phyloP scores from a whole-genome alignment of 139 green algal genomes.

The Yamagishiella unicocca region DNA sequence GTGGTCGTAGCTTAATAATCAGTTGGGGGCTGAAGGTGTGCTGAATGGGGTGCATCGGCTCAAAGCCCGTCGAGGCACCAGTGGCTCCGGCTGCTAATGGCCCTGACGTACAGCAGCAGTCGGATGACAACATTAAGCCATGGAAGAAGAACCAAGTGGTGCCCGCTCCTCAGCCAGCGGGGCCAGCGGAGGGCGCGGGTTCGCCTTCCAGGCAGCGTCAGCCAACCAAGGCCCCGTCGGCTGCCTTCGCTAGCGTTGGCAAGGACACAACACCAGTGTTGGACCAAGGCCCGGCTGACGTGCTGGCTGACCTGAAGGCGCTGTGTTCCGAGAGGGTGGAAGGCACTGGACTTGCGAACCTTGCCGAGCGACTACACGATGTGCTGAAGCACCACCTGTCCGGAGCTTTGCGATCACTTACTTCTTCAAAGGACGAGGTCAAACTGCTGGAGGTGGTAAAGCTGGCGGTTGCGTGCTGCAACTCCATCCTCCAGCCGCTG shows the following conservation, averaged over 20 bases:
- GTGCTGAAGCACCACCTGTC: background rate
- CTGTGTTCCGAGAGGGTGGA: slow-evolving; percentile 1
- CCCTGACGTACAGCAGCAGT: slow-evolving; percentile 11
- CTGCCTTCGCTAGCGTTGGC: background rate
- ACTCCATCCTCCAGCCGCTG: slow-evolving; percentile 8
- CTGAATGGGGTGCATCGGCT: slow-evolving; percentile 19
- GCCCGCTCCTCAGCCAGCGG: background rate
- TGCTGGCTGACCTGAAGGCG: background rate
- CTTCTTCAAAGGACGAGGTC: background rate
- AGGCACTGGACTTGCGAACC: background rate
- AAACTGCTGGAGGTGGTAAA: background rate
- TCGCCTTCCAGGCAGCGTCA: slow-evolving; percentile 1
- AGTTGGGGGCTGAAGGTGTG: too few species aligned
- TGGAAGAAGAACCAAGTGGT: slow-evolving; percentile 48
- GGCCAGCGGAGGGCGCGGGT: background rate
- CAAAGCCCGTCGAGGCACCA: background rate
- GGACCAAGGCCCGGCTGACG: slow-evolving; percentile 12
- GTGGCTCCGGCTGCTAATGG: background rate
- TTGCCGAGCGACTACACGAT: slow-evolving; percentile 3
- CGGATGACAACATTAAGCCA: slow-evolving; percentile 32
- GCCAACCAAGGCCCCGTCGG: background rate
- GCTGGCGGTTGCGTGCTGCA: background rate
- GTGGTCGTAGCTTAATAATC: background rate
- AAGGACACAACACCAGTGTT: background rate
- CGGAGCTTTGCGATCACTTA: background rate